Evolutionary conservation across 2,329 filamentous ascomycete species (phyloP).

Genomic region (Zelopaecilomyces penicillatus): DNA sequence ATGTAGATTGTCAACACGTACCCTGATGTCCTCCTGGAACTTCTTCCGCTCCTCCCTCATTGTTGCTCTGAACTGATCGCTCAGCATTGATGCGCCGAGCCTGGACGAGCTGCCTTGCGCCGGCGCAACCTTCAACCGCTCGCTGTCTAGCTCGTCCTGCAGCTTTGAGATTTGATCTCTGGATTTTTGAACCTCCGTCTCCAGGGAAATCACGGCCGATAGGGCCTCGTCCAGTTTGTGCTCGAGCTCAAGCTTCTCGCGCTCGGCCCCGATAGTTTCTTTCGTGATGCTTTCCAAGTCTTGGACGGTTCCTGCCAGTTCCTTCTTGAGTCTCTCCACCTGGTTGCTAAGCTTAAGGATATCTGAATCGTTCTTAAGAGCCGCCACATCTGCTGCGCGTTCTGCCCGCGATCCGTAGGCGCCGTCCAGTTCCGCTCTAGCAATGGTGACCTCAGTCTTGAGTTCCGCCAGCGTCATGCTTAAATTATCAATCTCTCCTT

Average conservation of each 20-base stretch:
- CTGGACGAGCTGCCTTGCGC: constrained; percentile 24
- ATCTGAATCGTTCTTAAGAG: constrained; percentile 41
- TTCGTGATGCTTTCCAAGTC: constrained; percentile 46
- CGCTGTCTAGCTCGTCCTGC: constrained; percentile 44
- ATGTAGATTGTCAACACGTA: constrained; percentile 20
- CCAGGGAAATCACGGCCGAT: constrained; percentile 26
- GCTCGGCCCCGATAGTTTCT: constrained; percentile 42
- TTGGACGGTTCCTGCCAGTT: constrained; percentile 41
- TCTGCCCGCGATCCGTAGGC: constrained; percentile 52
- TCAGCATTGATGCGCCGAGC: constrained; percentile 40
- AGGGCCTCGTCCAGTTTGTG: constrained; percentile 26
- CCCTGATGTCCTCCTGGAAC: constrained; percentile 46
- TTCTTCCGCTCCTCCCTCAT: constrained; percentile 50
- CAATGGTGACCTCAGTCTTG: constrained; percentile 54
- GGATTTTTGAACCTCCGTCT: constrained; percentile 31
- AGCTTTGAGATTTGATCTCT: constrained; percentile 31
- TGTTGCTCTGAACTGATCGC: constrained; percentile 47
- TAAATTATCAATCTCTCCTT: constrained; percentile 41
- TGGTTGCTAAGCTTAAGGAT: constrained; percentile 37
- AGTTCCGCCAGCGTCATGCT: constrained; percentile 47
- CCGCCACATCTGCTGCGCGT: constrained; percentile 49
- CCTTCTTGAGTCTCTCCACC: constrained; percentile 40
- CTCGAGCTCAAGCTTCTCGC: constrained; percentile 39
- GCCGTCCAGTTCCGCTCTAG: constrained; percentile 53
- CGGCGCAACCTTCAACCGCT: constrained; percentile 36